Evolutionary conservation across 768 basidiomycete species (phyloP).

Genomic region (Lactarius quietus): DNA sequence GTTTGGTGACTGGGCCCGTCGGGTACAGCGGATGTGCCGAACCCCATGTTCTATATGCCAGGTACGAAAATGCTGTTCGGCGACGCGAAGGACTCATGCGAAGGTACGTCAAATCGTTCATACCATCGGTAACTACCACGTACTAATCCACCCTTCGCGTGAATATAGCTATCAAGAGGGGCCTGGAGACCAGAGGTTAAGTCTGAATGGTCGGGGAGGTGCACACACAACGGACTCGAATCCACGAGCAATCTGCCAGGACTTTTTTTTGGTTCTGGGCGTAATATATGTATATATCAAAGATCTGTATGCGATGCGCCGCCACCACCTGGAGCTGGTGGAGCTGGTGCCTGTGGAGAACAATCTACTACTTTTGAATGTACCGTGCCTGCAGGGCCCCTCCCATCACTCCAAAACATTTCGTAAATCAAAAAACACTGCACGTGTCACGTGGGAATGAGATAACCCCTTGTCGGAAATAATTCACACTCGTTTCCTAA

Average conservation of each 20-base stretch:
- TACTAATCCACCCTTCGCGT: neutral
- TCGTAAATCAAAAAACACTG: too few relatives aligned
- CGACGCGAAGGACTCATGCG: constrained; percentile 88
- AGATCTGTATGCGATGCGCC: neutral
- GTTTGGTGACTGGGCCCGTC: neutral
- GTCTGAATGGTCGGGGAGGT: constrained; percentile 9
- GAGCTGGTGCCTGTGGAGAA: neutral
- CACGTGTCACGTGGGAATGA: too few relatives aligned
- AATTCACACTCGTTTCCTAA: too few relatives aligned
- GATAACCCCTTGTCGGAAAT: too few relatives aligned
- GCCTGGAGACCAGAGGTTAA: constrained; percentile 31
- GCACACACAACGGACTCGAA: neutral
- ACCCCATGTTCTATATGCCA: constrained; percentile 92
- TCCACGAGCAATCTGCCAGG: neutral
- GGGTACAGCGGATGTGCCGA: constrained; percentile 75
- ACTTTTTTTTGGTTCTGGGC: neutral
- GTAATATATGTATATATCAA: neutral
- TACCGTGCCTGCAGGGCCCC: too few relatives aligned
- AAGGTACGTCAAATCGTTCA: constrained; percentile 54
- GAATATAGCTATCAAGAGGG: constrained; percentile 35
- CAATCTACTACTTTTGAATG: neutral
- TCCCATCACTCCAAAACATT: too few relatives aligned
- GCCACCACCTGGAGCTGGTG: neutral
- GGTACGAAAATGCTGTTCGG: constrained; percentile 90
- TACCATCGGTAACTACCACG: neutral